Conservation (phyloP, 1,284 basidiomycete species). For the Marasmius oreades region DNA sequence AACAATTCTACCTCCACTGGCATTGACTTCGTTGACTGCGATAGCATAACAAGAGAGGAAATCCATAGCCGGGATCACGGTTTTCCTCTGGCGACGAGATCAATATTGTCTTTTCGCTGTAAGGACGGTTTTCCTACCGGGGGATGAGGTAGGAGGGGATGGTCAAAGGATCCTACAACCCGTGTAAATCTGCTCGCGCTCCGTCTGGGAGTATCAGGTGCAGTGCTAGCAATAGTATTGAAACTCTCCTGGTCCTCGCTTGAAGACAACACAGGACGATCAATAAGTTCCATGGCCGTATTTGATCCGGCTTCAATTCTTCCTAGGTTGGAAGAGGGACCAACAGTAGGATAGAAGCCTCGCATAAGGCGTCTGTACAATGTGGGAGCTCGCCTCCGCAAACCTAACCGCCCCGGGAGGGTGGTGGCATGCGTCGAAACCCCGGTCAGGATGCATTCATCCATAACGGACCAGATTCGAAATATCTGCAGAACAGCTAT, state of each 20-base stretch:
- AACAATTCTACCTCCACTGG: conserved; percentile 89
- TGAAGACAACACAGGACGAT: conserved; percentile 20
- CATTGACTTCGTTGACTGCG: conserved; percentile 90
- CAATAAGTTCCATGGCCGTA: conserved; percentile 39
- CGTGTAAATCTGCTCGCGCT: conserved; percentile 36
- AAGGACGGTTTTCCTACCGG: conserved; percentile 46
- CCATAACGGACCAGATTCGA: conserved; percentile 91
- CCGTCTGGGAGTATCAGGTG: conserved; percentile 5
- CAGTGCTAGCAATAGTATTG: neutral
- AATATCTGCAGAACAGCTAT: conserved; percentile 44
- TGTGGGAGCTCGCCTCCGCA: conserved; percentile 80
- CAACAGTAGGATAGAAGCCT: conserved; percentile 74
- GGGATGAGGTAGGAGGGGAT: conserved; percentile 80
- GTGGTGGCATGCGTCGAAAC: conserved; percentile 76
- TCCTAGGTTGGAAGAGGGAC: conserved; percentile 31
- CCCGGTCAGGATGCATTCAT: conserved; percentile 86
- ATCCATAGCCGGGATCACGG: conserved; percentile 90
- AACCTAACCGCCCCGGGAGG: conserved; percentile 81
- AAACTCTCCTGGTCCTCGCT: neutral
- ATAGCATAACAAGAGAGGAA: conserved; percentile 93
- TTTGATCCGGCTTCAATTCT: conserved; percentile 43
- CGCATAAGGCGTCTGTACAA: conserved; percentile 87
- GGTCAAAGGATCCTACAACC: conserved; percentile 79
- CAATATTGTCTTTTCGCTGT: conserved; percentile 6
- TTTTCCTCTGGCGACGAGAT: conserved; percentile 56